Base-by-base conservation (phyloP, 2,329 filamentous ascomycete genomes). In the Hawksworthiomyces lignivorus region DNA sequence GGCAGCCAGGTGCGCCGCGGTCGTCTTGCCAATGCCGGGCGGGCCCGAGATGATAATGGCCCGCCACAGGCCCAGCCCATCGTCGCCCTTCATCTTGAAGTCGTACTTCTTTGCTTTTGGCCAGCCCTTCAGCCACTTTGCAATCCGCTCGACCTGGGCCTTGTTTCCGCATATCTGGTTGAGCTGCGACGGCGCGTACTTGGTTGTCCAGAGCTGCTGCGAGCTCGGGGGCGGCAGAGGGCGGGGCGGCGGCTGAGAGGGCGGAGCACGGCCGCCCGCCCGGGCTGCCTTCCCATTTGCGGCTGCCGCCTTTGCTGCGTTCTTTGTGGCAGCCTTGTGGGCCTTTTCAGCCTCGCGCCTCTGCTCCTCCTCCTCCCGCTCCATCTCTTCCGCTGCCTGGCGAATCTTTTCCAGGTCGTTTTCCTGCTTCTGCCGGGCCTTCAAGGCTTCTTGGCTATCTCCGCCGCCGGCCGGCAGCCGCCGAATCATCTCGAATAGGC, bases 81-180 rank as follows among this genome's bases (percentile, higher is more conserved):
- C 89, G 9, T 84, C 73, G 1, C 92, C 92, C 45, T 80, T 77
- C 54, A 82, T 77, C 58, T 88, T 83, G 62, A 98, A 98, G 39
- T 84, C 72, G 46, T 78, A 83, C 57, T 85, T 87, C 44, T 86
- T 82, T 42, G 77, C 79, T 58, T 84, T 85, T 17, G 77, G 77
- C 79, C 90, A 98, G 49, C 80, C 80, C 44, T 79, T 79, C 40
- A 98, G 70, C 92, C 92, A 98, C 21, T 67, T 72, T 56, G 94
- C 87, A 10, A 98, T 82, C 58, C 84, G 94, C 57, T 97, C 89
- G 1, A 98, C 90, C 22, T 82, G 77, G 2, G 67, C 72, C 62
- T 97, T 97, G 65, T 98, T 98, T 49, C 92, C 92, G 59, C 90
- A 97, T 36, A 98, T 95, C 58, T 96, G 89, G 44, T 67, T 83